A percentile compares a stretch with the other conserved stretches of the same genome.
Evolutionary conservation across 192 early-diverging fungal species (phyloP).

Genomic region (Mortierella claussenii): DNA sequence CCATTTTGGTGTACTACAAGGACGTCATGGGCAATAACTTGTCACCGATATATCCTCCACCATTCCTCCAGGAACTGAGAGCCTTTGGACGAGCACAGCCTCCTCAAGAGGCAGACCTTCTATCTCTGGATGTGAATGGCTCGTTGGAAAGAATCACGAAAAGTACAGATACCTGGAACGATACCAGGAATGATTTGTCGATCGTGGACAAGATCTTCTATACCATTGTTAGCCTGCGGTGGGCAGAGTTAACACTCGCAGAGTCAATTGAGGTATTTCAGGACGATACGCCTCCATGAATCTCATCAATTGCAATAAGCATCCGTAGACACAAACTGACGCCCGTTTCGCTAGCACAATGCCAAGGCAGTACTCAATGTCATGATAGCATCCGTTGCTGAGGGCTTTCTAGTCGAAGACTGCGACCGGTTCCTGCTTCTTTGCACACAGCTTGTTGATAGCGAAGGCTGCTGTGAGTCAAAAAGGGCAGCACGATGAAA

Average conservation of each 20-base stretch:
- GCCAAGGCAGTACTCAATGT: slow-evolving; percentile 35
- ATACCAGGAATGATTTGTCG: neutral
- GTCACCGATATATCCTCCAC: neutral
- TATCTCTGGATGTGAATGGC: neutral
- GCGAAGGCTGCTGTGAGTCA: slow-evolving; percentile 27
- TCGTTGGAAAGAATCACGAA: slow-evolving; percentile 1
- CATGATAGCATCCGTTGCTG: slow-evolving; percentile 19
- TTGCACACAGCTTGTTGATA: slow-evolving; percentile 28
- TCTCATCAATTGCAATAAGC: too few species aligned
- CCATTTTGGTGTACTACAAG: slow-evolving; percentile 30
- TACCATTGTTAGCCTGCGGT: slow-evolving; percentile 14
- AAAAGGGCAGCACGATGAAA: too few species aligned
- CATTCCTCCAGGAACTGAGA: neutral
- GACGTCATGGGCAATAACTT: neutral
- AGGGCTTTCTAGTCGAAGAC: slow-evolving; percentile 15
- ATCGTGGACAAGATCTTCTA: slow-evolving; percentile 15
- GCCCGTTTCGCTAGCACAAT: slow-evolving; percentile 6
- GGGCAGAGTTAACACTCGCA: slow-evolving; percentile 1
- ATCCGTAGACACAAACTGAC: too few species aligned
- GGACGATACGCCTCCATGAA: too few species aligned
- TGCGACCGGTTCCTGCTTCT: slow-evolving; percentile 19
- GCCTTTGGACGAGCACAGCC: neutral
- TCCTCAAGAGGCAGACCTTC: neutral
- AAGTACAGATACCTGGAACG: neutral
- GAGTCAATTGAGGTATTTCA: slow-evolving; percentile 29